Evolutionary conservation across 2,329 filamentous ascomycete species (phyloP), one percentile per base, ranked within the genome.

Genomic region (Colletotrichum orbiculare): DNA sequence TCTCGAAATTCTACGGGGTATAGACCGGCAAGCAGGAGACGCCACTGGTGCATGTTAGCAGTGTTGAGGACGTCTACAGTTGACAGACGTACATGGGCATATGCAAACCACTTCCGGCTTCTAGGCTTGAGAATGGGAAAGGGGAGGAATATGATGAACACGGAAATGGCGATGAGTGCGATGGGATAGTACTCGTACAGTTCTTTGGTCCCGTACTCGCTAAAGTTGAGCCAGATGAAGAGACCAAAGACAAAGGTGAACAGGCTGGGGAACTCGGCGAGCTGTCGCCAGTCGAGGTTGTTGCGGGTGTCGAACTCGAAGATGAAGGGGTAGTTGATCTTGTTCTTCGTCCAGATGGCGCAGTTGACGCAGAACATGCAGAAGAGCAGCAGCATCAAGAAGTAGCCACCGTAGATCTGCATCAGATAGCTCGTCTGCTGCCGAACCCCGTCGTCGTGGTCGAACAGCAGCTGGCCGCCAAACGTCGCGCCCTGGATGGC

Each of bases 1-100:
- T 99, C 96, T 63, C 94, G 88, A 76, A 98, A 99, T 75, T 98
- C 95, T 54, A 99, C 96, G 2, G 93, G 93, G 73, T 96, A 97
- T 17, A 97, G 76, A 4, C 94, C 94, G 12, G 95, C 93, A 53
- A 95, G 85, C 57, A 96, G 80, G 15, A 98, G 83, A 66, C 96
- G 92, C 87, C 92, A 96, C 91, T 96, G 68, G 4, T 8, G 60
- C 82, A 67, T 82, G 77, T 64, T 38, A 61, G 10, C 13, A 11
- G 5, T 2, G 5, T 8, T 11, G 25, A 25, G 25, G 25, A 25
- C 25, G 25, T 25, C 8, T 4, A 11, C 6, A 8, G 11, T 35
- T 2, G 8, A 38, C 10, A 6, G 15, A 83, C 91, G 81, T 77
- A 94, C 92, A 79, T 95, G 90, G n/a, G 93, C 94, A 76, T 94